Evolutionary conservation across 1,284 basidiomycete genomes (phyloP).

Genomic region (Golubevia sp.): DNA sequence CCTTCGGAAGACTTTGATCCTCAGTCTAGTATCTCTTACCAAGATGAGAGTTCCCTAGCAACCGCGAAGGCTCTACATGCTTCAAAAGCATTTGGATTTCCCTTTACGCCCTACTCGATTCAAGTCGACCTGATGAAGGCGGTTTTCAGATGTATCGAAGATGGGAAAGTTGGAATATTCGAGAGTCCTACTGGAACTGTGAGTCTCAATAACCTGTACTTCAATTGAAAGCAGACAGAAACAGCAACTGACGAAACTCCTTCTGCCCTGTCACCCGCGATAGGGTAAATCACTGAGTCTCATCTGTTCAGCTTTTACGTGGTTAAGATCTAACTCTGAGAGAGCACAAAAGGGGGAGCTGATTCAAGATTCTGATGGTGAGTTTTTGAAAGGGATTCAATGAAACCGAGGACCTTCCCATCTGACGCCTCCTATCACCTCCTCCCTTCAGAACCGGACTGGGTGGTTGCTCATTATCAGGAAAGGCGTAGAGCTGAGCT

Average conservation of each 20-base stretch:
- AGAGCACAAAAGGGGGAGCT: conserved; percentile 21
- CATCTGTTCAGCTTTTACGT: conserved; percentile 62
- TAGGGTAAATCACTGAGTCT: conserved; percentile 63
- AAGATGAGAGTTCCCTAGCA: too few relatives aligned
- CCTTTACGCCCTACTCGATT: conserved; percentile 79
- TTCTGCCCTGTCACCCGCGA: too few relatives aligned
- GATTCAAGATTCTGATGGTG: conserved; percentile 13
- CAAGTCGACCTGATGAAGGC: conserved; percentile 87
- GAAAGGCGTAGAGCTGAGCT: conserved; percentile 43
- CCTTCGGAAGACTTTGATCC: too few relatives aligned
- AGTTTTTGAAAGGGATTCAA: conserved; percentile 11
- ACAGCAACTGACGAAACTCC: too few relatives aligned
- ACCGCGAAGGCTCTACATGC: too few relatives aligned
- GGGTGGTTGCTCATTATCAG: conserved; percentile 62
- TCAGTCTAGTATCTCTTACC: too few relatives aligned
- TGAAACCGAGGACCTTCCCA: neutral
- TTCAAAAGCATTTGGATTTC: too few relatives aligned
- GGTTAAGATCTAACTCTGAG: conserved; percentile 49
- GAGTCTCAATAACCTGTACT: conserved; percentile 24
- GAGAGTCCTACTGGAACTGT: conserved; percentile 65
- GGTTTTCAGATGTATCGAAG: conserved; percentile 80
- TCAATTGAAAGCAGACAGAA: too few relatives aligned
- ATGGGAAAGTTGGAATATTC: conserved; percentile 72
- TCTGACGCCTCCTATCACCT: neutral
- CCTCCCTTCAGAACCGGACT: conserved; percentile 57